These are phyloP conservation scores for Starmerella davenportii DNA, from an alignment of 805 yeast genomes.

Conservation along the genomic window DNA sequence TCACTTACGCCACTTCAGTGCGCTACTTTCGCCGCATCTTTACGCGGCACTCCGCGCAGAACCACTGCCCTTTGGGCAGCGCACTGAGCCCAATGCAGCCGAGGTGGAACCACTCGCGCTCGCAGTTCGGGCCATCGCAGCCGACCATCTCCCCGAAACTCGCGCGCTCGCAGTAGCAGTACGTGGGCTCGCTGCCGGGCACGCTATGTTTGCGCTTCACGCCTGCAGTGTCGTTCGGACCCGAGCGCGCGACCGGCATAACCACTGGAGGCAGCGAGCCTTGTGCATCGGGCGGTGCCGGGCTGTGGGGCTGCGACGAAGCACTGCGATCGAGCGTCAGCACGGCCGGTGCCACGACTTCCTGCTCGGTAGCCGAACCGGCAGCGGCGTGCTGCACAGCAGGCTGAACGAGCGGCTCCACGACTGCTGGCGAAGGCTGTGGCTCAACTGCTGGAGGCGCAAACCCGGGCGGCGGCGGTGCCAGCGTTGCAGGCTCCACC, in stretches of 20 bases:
- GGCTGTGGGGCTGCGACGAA: too few relatives aligned
- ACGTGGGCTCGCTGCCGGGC: slow-evolving; percentile 45
- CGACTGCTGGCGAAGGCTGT: too few relatives aligned
- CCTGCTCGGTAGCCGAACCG: too few relatives aligned
- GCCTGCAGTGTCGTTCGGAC: slow-evolving; percentile 6
- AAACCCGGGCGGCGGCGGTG: too few relatives aligned
- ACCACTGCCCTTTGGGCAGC: slow-evolving; percentile 77
- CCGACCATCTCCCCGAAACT: slow-evolving; percentile 99
- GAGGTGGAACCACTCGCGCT: slow-evolving; percentile 87
- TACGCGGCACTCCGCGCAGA: slow-evolving; percentile 44
- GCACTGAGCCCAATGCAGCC: slow-evolving; percentile 79
- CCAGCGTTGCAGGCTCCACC: too few relatives aligned
- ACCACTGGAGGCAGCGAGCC: slow-evolving; percentile 7
- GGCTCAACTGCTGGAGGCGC: too few relatives aligned
- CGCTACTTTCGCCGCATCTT: slow-evolving; percentile 9
- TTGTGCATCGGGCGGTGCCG: too few relatives aligned
- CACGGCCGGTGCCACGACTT: too few relatives aligned
- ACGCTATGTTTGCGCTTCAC: slow-evolving; percentile 12
- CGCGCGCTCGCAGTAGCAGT: slow-evolving; percentile 91
- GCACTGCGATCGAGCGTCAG: too few relatives aligned
- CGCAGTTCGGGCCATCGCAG: slow-evolving; percentile 87
- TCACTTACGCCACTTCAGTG: too few relatives aligned
- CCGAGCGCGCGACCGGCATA: slow-evolving; percentile 2
- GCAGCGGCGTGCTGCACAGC: too few relatives aligned
- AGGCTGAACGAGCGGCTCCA: too few relatives aligned